A percentile compares a stretch with the other conserved stretches of the same genome.
These are phyloP conservation scores for Roridomyces roridus DNA, from an alignment of 768 basidiomycete genomes.

Conservation along the genomic window DNA sequence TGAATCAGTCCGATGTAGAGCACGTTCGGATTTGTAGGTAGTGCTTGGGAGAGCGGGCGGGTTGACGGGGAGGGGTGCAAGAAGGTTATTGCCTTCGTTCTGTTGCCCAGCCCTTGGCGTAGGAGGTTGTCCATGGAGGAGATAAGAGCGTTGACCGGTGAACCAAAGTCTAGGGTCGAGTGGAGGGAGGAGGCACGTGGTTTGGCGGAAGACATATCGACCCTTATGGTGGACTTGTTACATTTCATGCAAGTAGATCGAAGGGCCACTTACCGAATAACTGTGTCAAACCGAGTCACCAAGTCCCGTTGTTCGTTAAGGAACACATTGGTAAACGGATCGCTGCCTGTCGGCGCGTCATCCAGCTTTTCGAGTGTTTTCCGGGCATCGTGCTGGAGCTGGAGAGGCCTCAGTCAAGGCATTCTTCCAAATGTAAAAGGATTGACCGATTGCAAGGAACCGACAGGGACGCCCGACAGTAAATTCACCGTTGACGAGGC, in stretches of 20 bases:
- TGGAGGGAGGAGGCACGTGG: conserved; percentile 50
- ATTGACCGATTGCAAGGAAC: conserved; percentile 81
- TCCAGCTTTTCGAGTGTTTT: conserved; percentile 74
- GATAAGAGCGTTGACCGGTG: conserved; percentile 59
- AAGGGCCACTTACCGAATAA: conserved; percentile 60
- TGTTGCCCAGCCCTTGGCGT: conserved; percentile 74
- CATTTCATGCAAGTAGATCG: conserved; percentile 3
- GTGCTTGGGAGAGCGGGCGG: conserved; percentile 58
- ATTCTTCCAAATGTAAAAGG: neutral
- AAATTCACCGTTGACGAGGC: conserved; percentile 79
- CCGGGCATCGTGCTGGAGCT: conserved; percentile 81
- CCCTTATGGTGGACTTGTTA: conserved; percentile 39
- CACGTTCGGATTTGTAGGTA: conserved; percentile 53
- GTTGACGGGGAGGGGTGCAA: conserved; percentile 55
- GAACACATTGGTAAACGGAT: conserved; percentile 76
- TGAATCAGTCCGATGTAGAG: conserved; percentile 81
- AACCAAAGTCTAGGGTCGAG: conserved; percentile 63
- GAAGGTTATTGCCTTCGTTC: conserved; percentile 68
- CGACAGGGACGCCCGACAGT: conserved; percentile 73
- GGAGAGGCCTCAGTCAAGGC: neutral
- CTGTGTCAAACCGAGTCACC: conserved; percentile 72
- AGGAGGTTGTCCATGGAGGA: conserved; percentile 56
- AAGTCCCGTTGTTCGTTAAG: conserved; percentile 73
- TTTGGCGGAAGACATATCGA: conserved; percentile 59
- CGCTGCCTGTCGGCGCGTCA: conserved; percentile 47